A percentile compares a stretch with the other conserved stretches of the same genome.
Evolutionary conservation across 2,329 filamentous ascomycete genomes (phyloP).

Genomic region (Aspergillus tanneri): DNA sequence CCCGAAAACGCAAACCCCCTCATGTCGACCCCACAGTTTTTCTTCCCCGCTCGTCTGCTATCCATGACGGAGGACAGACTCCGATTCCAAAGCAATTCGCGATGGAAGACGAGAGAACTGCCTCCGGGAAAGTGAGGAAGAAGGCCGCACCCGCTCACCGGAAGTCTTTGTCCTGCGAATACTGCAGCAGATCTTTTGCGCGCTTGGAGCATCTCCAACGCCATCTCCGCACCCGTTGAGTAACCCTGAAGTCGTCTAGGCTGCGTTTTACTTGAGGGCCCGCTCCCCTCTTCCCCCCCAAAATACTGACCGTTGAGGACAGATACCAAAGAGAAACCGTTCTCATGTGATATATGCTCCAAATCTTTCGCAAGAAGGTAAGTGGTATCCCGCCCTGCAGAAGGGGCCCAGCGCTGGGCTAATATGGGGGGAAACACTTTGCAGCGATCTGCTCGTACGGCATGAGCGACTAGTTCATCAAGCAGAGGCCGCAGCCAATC

Average conservation of each 20-base stretch:
- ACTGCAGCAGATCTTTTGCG: constrained; percentile 50
- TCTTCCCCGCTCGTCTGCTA: constrained; percentile 38
- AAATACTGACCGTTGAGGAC: constrained; percentile 26
- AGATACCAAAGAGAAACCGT: constrained; percentile 53
- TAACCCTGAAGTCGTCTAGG: constrained; percentile 28
- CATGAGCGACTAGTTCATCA: constrained; percentile 52
- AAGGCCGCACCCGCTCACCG: constrained; percentile 42
- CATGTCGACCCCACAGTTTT: constrained; percentile 37
- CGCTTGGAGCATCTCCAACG: constrained; percentile 52
- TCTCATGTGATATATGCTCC: constrained; percentile 50
- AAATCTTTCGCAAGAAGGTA: constrained; percentile 51
- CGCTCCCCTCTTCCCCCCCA: neutral
- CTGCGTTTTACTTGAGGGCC: neutral
- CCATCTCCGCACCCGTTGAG: constrained; percentile 52
- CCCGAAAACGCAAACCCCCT: constrained; percentile 20
- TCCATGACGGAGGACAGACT: constrained; percentile 25
- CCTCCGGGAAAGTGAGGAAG: constrained; percentile 41
- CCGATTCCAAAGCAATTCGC: constrained; percentile 26
- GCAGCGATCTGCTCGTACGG: constrained; percentile 49
- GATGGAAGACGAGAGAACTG: constrained; percentile 43
- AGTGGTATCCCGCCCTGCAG: constrained; percentile 2
- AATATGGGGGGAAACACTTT: constrained; percentile 22
- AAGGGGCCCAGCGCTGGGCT: constrained; percentile 21
- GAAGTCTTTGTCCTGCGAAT: constrained; percentile 50
- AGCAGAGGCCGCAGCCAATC: constrained; percentile 41